Base-by-base conservation (phyloP, 2,329 filamentous ascomycete species). In the Xylariaceae sp. region DNA sequence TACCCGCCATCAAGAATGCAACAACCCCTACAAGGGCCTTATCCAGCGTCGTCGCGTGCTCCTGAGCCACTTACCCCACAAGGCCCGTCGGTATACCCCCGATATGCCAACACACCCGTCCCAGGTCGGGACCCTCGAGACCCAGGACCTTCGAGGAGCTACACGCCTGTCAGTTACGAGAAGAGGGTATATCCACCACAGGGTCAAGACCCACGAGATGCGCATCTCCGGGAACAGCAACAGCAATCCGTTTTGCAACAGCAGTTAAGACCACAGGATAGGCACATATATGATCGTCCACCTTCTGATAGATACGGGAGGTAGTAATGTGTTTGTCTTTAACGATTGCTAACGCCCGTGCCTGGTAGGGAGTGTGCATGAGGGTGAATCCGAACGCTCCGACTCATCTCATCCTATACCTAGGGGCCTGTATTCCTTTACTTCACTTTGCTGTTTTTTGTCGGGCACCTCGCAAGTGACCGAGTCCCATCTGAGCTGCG, bases 101-200 rank as follows among this genome's bases (percentile, higher is more conserved):
- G 75, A 6, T 79, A 79, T 57, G 67, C 71, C 8, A 72, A 68
- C 13, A 74, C 75, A 3, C 72, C 76, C 1, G 72, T 66, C 1
- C 73, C 74, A 4, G 62, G 63, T 5, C 68, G 65, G 10, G 70
- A 70, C 29, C 68, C 72, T 44, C 71, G 75, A 41, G 76, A 78
- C 54, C 71, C 76, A 9, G 68, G 72, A 16, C 71, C 72, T 1
- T 67, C 68, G 1, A 72, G 76, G 18, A 77, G 74, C 61, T 78
- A 75, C 60, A 78, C 76, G 1, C 75, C 76, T 2, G 71, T 70
- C 10, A 59, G 61, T 1, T 78, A 77, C 50, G 76, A 79, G 26
- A 57, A 53, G 6, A 69, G 76, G 15, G 71, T 70, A 6, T 76
- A 75, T 48, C 69, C 69, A 10, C 66, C 68, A 2, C 67, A 65